A percentile compares a stretch with the other conserved stretches of the same genome.
phyloP scores from a whole-genome alignment of 1,284 basidiomycete genomes.

The Schizophyllum amplum region DNA sequence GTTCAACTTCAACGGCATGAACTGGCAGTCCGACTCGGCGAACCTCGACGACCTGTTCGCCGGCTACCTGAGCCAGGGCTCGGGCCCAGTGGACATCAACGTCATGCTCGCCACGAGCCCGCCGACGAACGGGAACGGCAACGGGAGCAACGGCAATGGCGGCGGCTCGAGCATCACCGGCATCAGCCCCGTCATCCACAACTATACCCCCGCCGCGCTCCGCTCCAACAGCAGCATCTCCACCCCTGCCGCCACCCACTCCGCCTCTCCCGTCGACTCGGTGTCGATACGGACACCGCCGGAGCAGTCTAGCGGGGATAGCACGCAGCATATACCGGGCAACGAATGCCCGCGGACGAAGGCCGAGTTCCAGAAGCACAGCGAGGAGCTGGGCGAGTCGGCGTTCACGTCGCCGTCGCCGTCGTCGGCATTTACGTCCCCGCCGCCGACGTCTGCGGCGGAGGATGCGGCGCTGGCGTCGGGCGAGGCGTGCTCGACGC shows the following conservation, averaged over 20 bases:
- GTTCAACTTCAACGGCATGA: constrained; percentile 32
- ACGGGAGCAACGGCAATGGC: constrained; percentile 30
- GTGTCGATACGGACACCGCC: constrained; percentile 28
- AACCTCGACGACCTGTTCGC: constrained; percentile 59
- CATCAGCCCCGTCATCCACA: constrained; percentile 49
- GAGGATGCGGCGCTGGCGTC: constrained; percentile 17
- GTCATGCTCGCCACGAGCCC: constrained; percentile 30
- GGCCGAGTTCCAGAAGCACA: constrained; percentile 40
- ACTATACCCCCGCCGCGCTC: constrained; percentile 15
- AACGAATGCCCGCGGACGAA: constrained; percentile 49
- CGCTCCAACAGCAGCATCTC: constrained; percentile 16
- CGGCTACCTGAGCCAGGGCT: constrained; percentile 30
- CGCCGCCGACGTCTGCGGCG: constrained; percentile 23
- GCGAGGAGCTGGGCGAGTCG: constrained; percentile 42
- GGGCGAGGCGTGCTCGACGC: constrained; percentile 17
- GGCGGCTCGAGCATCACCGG: constrained; percentile 28
- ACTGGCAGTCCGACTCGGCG: constrained; percentile 32
- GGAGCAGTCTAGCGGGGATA: constrained; percentile 26
- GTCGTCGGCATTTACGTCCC: constrained; percentile 33
- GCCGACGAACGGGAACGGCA: constrained; percentile 37
- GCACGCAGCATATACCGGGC: too few relatives aligned
- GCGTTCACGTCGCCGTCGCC: constrained; percentile 32
- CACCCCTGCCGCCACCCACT: constrained; percentile 27
- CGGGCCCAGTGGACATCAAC: constrained; percentile 35
- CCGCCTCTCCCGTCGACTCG: constrained; percentile 27